phyloP scores from a whole-genome alignment of 345 rosid genomes.

The Aquilaria yunnanensis region DNA sequence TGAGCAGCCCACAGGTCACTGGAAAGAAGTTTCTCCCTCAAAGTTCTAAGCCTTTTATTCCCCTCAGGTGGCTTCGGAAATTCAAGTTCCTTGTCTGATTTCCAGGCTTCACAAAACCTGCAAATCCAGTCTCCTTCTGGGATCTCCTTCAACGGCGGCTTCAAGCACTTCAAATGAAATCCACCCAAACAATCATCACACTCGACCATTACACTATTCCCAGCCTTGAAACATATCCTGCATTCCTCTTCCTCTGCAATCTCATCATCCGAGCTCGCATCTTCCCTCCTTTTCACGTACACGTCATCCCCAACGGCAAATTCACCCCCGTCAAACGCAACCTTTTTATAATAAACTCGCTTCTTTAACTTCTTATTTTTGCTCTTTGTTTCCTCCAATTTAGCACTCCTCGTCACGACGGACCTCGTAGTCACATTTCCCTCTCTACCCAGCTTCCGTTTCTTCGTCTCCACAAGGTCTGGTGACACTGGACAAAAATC shows the following conservation, averaged over 20 bases:
- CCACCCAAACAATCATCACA: slow-evolving; percentile 91
- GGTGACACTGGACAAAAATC: slow-evolving; percentile 52
- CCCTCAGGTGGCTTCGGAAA: slow-evolving; percentile 57
- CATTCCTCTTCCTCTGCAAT: slow-evolving; percentile 79
- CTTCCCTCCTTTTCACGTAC: slow-evolving; percentile 84
- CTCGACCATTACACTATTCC: slow-evolving; percentile 65
- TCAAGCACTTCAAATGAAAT: slow-evolving; percentile 87
- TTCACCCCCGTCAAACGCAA: slow-evolving; percentile 60
- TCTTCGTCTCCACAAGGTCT: slow-evolving; percentile 40
- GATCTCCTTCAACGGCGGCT: slow-evolving; percentile 62
- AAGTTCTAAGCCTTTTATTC: slow-evolving; percentile 56
- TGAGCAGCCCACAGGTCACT: slow-evolving; percentile 84
- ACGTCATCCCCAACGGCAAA: slow-evolving; percentile 78
- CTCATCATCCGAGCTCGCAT: slow-evolving; percentile 54
- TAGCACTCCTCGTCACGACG: slow-evolving; percentile 6
- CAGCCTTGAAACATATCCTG: slow-evolving; percentile 60
- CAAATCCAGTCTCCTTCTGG: slow-evolving; percentile 97
- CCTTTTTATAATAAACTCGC: slow-evolving; percentile 65
- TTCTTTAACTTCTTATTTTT: slow-evolving; percentile 25
- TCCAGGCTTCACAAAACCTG: slow-evolving; percentile 50
- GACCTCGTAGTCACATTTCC: slow-evolving; percentile 12
- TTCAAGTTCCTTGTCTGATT: slow-evolving; percentile 41
- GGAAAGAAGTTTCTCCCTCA: slow-evolving; percentile 85
- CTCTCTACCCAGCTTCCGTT: slow-evolving; percentile 26
- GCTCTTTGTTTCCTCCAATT: slow-evolving; percentile 4